A percentile compares a stretch with the other conserved stretches of the same genome.
phyloP scores from a whole-genome alignment of 2,329 filamentous ascomycete species.

The Ascochyta viciae-villosae region DNA sequence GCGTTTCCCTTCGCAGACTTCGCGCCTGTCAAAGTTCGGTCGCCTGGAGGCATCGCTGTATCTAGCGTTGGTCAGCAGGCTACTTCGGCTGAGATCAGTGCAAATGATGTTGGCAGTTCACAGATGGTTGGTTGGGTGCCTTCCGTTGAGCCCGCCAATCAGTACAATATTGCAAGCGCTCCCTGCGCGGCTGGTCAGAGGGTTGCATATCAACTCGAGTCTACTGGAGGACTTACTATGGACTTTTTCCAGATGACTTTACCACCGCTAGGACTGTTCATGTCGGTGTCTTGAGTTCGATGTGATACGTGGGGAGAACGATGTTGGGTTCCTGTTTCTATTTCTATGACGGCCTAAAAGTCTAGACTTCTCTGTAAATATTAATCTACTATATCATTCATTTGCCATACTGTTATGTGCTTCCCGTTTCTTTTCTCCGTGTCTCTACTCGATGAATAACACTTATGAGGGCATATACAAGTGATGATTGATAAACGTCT shows the following conservation, averaged over 20 bases:
- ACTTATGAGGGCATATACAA: no score
- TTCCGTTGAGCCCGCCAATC: constrained; percentile 23
- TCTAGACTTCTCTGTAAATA: constrained; percentile 16
- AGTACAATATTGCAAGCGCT: constrained; percentile 28
- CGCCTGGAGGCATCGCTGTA: constrained; percentile 47
- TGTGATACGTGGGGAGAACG: not conserved
- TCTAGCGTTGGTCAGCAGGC: constrained; percentile 28
- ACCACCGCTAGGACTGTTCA: constrained; percentile 34
- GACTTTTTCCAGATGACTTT: constrained; percentile 38
- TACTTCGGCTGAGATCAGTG: constrained; percentile 14
- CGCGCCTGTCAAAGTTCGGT: constrained; percentile 38
- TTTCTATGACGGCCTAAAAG: constrained; percentile 8
- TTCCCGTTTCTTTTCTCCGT: no score
- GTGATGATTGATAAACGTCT: not conserved
- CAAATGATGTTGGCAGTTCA: constrained; percentile 11
- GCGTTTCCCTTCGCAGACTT: constrained; percentile 43
- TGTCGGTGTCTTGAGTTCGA: constrained; percentile 17
- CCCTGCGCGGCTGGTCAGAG: constrained; percentile 36
- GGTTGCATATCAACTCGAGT: constrained; percentile 35
- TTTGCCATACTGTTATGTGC: no score
- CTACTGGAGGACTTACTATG: constrained; percentile 31
- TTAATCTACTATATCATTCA: not conserved
- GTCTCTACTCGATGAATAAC: no score
- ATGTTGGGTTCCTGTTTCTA: constrained; percentile 7
- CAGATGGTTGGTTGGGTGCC: constrained; percentile 23